Percentiles rank a stretch among this genome's conserved stretches.
Evolutionary conservation across 2,329 filamentous ascomycete species (phyloP).

Genomic region (Coniochaeta ligniaria): DNA sequence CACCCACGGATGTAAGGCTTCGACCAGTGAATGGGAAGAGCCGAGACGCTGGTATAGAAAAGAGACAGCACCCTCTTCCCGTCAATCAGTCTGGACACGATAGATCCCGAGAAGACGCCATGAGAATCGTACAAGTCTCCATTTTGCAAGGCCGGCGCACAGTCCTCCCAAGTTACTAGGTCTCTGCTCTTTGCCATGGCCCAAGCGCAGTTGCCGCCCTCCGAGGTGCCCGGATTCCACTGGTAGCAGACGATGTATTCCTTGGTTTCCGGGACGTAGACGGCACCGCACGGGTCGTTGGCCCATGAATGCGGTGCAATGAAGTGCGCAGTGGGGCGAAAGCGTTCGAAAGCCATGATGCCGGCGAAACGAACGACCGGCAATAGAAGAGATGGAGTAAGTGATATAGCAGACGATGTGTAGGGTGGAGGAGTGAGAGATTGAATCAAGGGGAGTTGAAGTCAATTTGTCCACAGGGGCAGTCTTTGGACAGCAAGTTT

Average conservation of each 20-base stretch:
- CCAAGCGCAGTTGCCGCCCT: background rate
- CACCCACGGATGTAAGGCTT: background rate
- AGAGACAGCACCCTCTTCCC: background rate
- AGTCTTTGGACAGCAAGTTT: background rate
- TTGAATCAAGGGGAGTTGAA: background rate
- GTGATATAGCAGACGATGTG: background rate
- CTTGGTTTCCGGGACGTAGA: background rate
- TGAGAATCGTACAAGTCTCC: background rate
- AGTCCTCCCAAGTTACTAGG: background rate
- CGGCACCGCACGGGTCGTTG: background rate
- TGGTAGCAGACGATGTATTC: constrained; percentile 1
- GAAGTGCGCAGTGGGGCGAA: background rate
- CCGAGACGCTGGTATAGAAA: background rate
- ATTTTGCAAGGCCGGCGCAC: background rate
- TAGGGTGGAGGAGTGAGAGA: background rate
- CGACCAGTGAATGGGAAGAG: constrained; percentile 1
- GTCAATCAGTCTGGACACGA: background rate
- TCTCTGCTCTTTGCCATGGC: background rate
- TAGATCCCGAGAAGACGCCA: background rate
- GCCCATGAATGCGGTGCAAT: background rate
- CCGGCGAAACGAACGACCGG: background rate
- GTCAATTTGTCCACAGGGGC: background rate
- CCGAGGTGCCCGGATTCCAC: background rate
- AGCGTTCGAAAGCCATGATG: background rate
- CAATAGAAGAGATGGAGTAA: background rate